Percentiles rank a stretch among this genome's conserved stretches.
These are phyloP conservation scores for Coniochaeta sp. DNA, from an alignment of 2,329 filamentous ascomycete genomes.

Conservation along the genomic window DNA sequence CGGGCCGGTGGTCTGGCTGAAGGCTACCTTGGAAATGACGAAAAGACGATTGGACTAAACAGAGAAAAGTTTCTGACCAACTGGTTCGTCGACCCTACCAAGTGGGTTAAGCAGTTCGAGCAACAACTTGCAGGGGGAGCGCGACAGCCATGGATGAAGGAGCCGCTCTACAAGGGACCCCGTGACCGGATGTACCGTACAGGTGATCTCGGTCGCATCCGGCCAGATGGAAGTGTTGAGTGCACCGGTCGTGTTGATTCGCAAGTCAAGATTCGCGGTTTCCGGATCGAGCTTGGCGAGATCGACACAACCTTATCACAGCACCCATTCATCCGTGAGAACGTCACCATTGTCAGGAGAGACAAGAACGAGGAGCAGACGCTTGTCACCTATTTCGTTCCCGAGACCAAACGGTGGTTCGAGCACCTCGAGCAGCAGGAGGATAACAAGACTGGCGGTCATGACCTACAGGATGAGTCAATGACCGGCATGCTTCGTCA, in stretches of 20 bases:
- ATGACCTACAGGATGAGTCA: neutral
- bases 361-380: conserved; percentile 80
- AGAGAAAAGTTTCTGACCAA: conserved; percentile 66
- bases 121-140: conserved; percentile 24
- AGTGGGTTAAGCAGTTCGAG: conserved; percentile 61
- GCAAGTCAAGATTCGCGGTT: conserved; percentile 50
- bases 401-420: conserved; percentile 68
- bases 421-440: conserved; percentile 52
- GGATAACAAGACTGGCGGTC: neutral
- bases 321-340: conserved; percentile 72
- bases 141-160: neutral
- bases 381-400: conserved; percentile 84
- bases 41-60: conserved; percentile 37
- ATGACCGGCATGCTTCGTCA: conserved; percentile 25
- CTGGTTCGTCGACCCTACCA: conserved; percentile 74
- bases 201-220: conserved; percentile 32
- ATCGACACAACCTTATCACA: conserved; percentile 54
- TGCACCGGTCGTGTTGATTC: conserved; percentile 43
- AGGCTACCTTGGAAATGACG: conserved; percentile 37
- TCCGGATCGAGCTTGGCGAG: conserved; percentile 35
- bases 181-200: conserved; percentile 52
- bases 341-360: conserved; percentile 76
- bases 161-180: conserved; percentile 59
- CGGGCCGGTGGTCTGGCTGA: conserved; percentile 79
- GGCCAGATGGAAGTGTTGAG: conserved; percentile 24